Conservation (phyloP, 176 grass and related monocot species). For the Coix lacrymajobi region DNA sequence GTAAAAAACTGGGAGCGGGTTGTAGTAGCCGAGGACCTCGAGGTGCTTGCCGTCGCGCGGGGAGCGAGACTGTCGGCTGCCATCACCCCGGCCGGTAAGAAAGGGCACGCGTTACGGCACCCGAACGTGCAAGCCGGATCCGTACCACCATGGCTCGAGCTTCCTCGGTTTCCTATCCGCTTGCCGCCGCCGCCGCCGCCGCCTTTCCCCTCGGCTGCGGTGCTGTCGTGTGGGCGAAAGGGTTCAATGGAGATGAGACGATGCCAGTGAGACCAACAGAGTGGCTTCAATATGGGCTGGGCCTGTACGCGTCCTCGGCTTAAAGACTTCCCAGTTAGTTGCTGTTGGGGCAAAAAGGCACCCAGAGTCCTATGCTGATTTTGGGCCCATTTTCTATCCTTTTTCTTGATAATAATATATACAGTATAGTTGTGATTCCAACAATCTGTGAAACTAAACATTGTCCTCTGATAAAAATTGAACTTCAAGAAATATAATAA, state of each 20-base stretch:
- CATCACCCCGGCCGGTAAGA: too few species aligned
- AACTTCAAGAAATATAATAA: too few species aligned
- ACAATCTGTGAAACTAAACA: background rate
- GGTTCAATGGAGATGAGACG: background rate
- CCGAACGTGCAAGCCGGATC: too few species aligned
- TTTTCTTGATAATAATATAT: background rate
- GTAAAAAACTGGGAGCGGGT: too few species aligned
- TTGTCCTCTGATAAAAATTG: too few species aligned
- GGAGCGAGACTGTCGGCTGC: too few species aligned
- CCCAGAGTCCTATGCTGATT: background rate
- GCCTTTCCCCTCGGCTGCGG: constrained; percentile 10
- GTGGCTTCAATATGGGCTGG: background rate
- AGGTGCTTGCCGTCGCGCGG: too few species aligned
- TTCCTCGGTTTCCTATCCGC: background rate
- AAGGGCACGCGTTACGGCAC: too few species aligned
- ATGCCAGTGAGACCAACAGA: background rate
- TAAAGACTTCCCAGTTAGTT: background rate
- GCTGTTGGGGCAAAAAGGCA: background rate
- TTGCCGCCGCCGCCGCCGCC: background rate
- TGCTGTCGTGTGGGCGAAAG: background rate
- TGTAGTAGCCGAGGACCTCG: too few species aligned
- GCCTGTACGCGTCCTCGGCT: background rate
- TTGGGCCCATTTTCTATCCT: background rate
- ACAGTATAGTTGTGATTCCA: too few species aligned
- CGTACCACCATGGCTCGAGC: constrained; percentile 10